These are phyloP conservation scores for Gynochthodes officinalis DNA, from an alignment of 257 asterid genomes.

Conservation along the genomic window DNA sequence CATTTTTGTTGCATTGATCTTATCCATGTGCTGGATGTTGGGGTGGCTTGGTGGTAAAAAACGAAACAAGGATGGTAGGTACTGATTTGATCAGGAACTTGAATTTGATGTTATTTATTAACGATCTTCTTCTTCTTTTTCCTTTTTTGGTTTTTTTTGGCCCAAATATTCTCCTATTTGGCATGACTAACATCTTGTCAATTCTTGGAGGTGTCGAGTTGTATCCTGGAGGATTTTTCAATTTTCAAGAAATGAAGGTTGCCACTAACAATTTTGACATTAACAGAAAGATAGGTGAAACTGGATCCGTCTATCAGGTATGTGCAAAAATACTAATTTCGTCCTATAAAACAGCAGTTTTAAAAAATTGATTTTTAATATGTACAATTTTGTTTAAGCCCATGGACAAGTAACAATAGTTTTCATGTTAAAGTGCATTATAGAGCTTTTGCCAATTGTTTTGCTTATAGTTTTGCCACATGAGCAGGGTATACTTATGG, in stretches of 20 bases:
- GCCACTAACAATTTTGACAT: no score
- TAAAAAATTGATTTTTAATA: neutral
- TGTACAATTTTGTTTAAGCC: neutral
- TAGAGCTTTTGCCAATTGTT: no score
- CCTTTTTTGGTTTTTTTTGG: neutral
- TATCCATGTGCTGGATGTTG: conserved; percentile 14
- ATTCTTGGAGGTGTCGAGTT: conserved; percentile 18
- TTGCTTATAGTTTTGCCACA: neutral
- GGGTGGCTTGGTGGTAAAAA: conserved; percentile 20
- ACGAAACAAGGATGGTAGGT: conserved; percentile 11
- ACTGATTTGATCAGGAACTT: neutral
- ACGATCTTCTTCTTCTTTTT: neutral
- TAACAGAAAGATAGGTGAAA: no score
- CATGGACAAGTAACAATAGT: no score
- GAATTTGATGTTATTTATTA: neutral
- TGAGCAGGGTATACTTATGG: neutral
- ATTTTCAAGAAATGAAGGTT: conserved; percentile 17
- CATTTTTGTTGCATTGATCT: conserved; percentile 1
- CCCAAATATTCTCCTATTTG: neutral
- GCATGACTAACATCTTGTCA: neutral
- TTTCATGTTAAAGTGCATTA: no score
- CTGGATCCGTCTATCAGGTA: no score
- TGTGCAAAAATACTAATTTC: no score
- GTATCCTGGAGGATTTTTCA: conserved; percentile 23
- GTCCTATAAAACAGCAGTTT: no score